phyloP scores from a whole-genome alignment of 2,329 filamentous ascomycete species.

The Fusarium solani-melongenae region DNA sequence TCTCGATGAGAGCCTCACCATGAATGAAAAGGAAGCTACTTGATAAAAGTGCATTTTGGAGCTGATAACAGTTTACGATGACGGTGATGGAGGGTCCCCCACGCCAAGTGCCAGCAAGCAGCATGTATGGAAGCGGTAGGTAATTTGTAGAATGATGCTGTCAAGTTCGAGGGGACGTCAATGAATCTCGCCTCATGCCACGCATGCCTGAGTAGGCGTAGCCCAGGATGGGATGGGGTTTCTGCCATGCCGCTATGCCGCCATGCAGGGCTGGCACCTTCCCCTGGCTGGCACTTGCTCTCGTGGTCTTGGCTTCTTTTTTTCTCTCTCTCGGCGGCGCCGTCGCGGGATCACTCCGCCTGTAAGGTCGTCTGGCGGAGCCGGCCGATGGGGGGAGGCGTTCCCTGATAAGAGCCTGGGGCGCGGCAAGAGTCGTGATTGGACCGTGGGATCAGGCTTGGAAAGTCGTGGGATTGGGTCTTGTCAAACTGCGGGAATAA shows the following conservation, averaged over 20 bases:
- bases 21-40: not conserved
- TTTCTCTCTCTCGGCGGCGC: not conserved
- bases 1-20: constrained; percentile 3
- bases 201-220: not conserved
- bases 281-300: not conserved
- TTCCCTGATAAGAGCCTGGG: constrained; percentile 1
- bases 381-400: constrained; percentile 37
- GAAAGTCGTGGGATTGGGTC: not conserved
- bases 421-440: constrained; percentile 25
- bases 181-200: not conserved
- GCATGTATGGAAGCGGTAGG: not conserved
- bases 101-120: constrained; percentile 1
- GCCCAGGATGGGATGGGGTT: not conserved
- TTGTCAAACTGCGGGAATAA: constrained; percentile 14
- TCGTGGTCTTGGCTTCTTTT: not conserved
- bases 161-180: not conserved
- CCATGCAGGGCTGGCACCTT: not conserved
- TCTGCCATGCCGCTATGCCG: not conserved
- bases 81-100: constrained; percentile 1
- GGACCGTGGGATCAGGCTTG: not conserved
- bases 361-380: constrained; percentile 34
- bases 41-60: constrained; percentile 4
- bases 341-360: constrained; percentile 12
- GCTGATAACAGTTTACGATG: not conserved
- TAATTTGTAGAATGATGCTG: not conserved